A percentile compares a stretch with the other conserved stretches of the same genome.
Evolutionary conservation across 495 filamentous ascomycete genomes (phyloP).

Genomic region (Podospora pseudoanserina): DNA sequence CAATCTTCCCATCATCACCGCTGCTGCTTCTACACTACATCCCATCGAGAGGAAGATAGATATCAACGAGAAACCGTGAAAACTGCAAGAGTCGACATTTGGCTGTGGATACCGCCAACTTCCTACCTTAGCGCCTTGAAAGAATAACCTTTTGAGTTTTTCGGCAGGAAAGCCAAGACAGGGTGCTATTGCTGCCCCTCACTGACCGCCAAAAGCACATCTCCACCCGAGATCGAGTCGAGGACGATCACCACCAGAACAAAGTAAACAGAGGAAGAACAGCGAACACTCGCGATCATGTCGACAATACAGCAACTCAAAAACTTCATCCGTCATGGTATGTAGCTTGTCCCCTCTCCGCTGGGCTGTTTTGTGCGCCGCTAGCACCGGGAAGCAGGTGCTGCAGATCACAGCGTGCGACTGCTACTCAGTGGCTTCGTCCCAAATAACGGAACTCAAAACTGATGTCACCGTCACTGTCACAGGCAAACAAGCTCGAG

Average conservation of each 20-base stretch:
- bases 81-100: background rate
- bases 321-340: conserved; percentile 96
- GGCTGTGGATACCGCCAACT: background rate
- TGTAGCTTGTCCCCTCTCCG: conserved; percentile 16
- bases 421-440: background rate
- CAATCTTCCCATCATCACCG: background rate
- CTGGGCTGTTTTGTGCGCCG: background rate
- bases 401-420: background rate
- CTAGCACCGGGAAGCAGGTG: background rate
- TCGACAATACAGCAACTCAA: conserved; percentile 78
- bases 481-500: conserved; percentile 78
- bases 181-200: conserved; percentile 1
- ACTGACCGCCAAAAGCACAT: background rate
- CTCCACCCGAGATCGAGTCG: background rate
- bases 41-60: too few relatives aligned
- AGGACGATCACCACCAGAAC: conserved; percentile 1
- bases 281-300: conserved; percentile 44
- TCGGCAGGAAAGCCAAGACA: conserved; percentile 2
- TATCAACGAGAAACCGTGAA: background rate
- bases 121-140: background rate
- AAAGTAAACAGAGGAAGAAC: background rate
- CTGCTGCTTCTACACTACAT: background rate
- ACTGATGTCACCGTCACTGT: conserved; percentile 30
- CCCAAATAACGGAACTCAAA: conserved; percentile 1
- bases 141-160: background rate